Evolutionary conservation across 2,329 filamentous ascomycete genomes (phyloP), one percentile per base, ranked within the genome.

Genomic region (Gyromitra esculenta): DNA sequence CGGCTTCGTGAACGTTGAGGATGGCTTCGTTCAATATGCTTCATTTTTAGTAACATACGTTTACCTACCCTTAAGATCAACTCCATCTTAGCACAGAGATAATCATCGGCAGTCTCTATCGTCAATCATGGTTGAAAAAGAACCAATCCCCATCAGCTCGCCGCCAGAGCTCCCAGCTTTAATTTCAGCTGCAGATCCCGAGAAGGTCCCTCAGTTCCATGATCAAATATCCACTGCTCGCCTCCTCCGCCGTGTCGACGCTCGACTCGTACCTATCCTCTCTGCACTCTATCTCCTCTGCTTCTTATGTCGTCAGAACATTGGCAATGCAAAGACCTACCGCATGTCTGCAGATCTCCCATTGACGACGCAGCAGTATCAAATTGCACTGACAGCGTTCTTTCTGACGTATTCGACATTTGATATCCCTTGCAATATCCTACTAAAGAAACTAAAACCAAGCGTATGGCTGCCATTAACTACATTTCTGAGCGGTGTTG

Each of bases 291-390:
- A 89, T 79, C 81, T 89, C 5, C 81, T 89, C 0, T 88, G 86
- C 0, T 89, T 89, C 76, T 81, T 89, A 7, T 88, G 89, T 78
- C 83, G 87, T 41, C 88, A 87, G 80, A 89, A 89, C 83, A 87
- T 89, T 21, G 87, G 87, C 31, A 89, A 89, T 77, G 88, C 88
- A 0, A 85, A 88, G 84, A 64, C 85, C 89, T 45, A 89, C 77
- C 87, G 87, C 37, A 84, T 89, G 70, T 82, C 86, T 0, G 82
- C 81, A 48, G 73, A 80, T 25, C 81, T 82, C 48, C 75, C 80
- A 18, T 76, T 84, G 79, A 81, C 81, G 3, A 83, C 82, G 1
- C 79, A 81, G 18, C 80, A 84, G 43, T 85, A 84, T 75, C 85
- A 85, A 63, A 68, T 82, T 45, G 82, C 81, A 2, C 76, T 84